phyloP scores from a whole-genome alignment of 768 basidiomycete genomes.

The Hygrophorus pudorinus region DNA sequence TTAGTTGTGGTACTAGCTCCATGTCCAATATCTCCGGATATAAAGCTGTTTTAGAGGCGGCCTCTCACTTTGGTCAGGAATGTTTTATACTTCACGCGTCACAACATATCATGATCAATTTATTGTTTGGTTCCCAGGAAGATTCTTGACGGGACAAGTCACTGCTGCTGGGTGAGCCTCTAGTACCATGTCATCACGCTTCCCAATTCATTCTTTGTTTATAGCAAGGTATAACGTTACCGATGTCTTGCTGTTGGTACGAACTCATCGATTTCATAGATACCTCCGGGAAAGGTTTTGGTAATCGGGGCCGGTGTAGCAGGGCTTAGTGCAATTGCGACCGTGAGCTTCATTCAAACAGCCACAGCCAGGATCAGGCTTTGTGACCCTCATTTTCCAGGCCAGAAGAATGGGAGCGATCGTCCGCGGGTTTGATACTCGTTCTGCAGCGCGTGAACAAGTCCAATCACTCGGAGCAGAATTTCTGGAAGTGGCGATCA shows the following conservation, averaged over 20 bases:
- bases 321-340: slow-evolving; percentile 80
- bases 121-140: no score
- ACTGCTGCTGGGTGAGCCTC: slow-evolving; percentile 75
- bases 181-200: slow-evolving; percentile 1
- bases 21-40: slow-evolving; percentile 96
- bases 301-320: slow-evolving; percentile 88
- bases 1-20: slow-evolving; percentile 52
- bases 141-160: slow-evolving; percentile 85
- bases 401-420: slow-evolving; percentile 80
- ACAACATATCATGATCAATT: no score
- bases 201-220: slow-evolving; percentile 1
- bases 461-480: slow-evolving; percentile 86
- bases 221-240: slow-evolving; percentile 32
- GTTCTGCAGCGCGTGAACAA: slow-evolving; percentile 79
- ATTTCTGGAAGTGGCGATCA: slow-evolving; percentile 70
- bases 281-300: slow-evolving; percentile 79
- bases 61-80: slow-evolving; percentile 66
- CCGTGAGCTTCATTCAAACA: slow-evolving; percentile 30
- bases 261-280: slow-evolving; percentile 30
- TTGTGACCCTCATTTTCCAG: slow-evolving; percentile 22
- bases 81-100: no score
- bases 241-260: background rate
- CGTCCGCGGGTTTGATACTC: slow-evolving; percentile 82
- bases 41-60: slow-evolving; percentile 85
- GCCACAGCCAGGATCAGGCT: background rate